Conservation (phyloP, 2,329 filamentous ascomycete species). For the Calycina herbarum region DNA sequence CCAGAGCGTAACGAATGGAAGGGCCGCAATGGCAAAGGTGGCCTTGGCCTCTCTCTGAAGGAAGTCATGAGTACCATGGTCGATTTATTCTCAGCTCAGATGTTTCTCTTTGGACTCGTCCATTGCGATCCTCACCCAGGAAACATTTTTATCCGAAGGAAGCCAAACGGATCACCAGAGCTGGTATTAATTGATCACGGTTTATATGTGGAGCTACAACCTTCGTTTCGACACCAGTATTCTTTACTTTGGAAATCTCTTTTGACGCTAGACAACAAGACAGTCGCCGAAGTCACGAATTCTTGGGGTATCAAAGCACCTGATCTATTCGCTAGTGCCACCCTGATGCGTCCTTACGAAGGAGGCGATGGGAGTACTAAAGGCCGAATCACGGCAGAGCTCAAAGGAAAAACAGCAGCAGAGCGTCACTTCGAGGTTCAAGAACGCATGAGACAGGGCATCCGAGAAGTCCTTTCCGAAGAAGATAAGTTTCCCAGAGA, state of each 20-base stretch:
- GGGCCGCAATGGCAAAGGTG: slow-evolving; percentile 70
- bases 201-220: slow-evolving; percentile 88
- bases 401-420: slow-evolving; percentile 53
- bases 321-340: slow-evolving; percentile 89
- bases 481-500: slow-evolving; percentile 70
- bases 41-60: slow-evolving; percentile 77
- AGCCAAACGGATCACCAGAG: slow-evolving; percentile 79
- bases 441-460: slow-evolving; percentile 62
- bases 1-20: slow-evolving; percentile 79
- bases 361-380: slow-evolving; percentile 75
- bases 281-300: slow-evolving; percentile 68
- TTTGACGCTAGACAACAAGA: slow-evolving; percentile 88
- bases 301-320: slow-evolving; percentile 87
- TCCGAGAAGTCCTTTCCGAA: slow-evolving; percentile 65
- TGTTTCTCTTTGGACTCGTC: slow-evolving; percentile 94
- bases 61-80: slow-evolving; percentile 97
- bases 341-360: slow-evolving; percentile 85
- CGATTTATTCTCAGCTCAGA: slow-evolving; percentile 94
- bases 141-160: slow-evolving; percentile 91
- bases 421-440: slow-evolving; percentile 75
- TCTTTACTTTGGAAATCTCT: slow-evolving; percentile 90
- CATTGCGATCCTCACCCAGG: slow-evolving; percentile 97
- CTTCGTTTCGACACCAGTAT: slow-evolving; percentile 82
- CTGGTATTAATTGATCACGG: slow-evolving; percentile 97
- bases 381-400: slow-evolving; percentile 54